These are phyloP conservation scores for Stachybotrys elegans DNA, from an alignment of 2,329 filamentous ascomycete genomes.

Conservation along the genomic window DNA sequence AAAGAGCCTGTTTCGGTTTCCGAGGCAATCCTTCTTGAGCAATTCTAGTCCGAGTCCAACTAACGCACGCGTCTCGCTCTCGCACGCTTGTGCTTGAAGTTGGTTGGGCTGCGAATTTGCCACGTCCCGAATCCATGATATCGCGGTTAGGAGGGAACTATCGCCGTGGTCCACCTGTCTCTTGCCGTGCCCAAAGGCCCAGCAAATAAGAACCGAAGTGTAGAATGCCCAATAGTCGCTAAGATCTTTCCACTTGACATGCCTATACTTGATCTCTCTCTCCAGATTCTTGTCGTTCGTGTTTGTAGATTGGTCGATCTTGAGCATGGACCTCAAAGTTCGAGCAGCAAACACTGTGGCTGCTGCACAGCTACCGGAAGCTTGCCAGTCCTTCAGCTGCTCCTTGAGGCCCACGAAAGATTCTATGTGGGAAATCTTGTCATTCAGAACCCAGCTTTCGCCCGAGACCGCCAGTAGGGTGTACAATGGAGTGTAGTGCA, in stretches of 20 bases:
- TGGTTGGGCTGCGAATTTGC: constrained; percentile 34
- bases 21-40: constrained; percentile 45
- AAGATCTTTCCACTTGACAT: constrained; percentile 28
- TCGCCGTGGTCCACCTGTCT: too few species aligned
- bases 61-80: constrained; percentile 37
- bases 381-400: constrained; percentile 40
- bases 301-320: too few species aligned
- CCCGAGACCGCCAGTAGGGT: constrained; percentile 53
- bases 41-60: constrained; percentile 42
- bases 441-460: constrained; percentile 53
- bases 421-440: constrained; percentile 41
- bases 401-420: constrained; percentile 42
- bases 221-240: constrained; percentile 53
- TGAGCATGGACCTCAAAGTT: constrained; percentile 42
- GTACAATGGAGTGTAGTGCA: constrained; percentile 54
- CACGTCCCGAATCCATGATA: constrained; percentile 34
- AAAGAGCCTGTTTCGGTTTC: constrained; percentile 42
- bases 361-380: constrained; percentile 37
- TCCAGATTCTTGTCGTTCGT: too few species aligned
- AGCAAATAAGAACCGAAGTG: constrained; percentile 53
- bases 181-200: constrained; percentile 45
- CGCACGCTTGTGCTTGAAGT: constrained; percentile 30
- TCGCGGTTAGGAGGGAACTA: too few species aligned
- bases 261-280: background rate
- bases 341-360: constrained; percentile 47